These are phyloP conservation scores for Globisporangium apiculatum DNA, from an alignment of 352 stramenopile species.

Conservation along the genomic window DNA sequence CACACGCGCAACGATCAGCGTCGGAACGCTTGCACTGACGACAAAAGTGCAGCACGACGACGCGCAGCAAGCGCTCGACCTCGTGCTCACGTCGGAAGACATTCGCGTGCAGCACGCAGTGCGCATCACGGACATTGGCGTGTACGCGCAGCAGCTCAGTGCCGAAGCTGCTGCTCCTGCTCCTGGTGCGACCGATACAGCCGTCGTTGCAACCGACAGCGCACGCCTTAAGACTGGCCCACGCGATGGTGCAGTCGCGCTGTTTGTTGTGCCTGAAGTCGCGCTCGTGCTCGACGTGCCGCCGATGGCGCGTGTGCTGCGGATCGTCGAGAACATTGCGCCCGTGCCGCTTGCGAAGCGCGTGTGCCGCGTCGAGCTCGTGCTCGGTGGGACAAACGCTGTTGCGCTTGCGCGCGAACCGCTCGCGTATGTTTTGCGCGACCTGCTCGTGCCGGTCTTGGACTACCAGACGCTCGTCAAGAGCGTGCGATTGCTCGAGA, in stretches of 20 bases:
- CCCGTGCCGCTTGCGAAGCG: conserved; percentile 42
- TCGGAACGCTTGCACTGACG: conserved; percentile 32
- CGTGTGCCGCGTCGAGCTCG: conserved; percentile 30
- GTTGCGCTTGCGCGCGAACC: conserved; percentile 37
- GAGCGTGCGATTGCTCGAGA: conserved; percentile 35
- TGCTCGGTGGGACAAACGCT: conserved; percentile 26
- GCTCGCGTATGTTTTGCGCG: conserved; percentile 35
- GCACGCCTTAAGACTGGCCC: conserved; percentile 15
- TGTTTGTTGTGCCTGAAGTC: conserved; percentile 34
- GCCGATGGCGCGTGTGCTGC: conserved; percentile 44
- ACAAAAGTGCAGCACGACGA: conserved; percentile 41
- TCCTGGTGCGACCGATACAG: background rate
- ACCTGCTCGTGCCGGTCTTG: conserved; percentile 49
- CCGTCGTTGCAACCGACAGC: conserved; percentile 10
- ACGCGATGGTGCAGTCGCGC: conserved; percentile 14
- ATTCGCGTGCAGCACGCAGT: conserved; percentile 45
- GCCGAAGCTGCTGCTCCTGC: background rate
- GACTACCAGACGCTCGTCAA: conserved; percentile 47
- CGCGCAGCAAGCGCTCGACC: conserved; percentile 30
- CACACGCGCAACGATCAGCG: conserved; percentile 25
- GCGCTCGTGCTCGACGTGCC: conserved; percentile 44
- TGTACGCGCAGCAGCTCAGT: conserved; percentile 27
- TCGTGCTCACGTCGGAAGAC: conserved; percentile 41
- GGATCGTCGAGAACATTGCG: conserved; percentile 47
- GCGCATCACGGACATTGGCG: conserved; percentile 37